Evolutionary conservation across 2,329 filamentous ascomycete genomes (phyloP), one percentile per base, ranked within the genome.

Genomic region (Cladosporium velox): DNA sequence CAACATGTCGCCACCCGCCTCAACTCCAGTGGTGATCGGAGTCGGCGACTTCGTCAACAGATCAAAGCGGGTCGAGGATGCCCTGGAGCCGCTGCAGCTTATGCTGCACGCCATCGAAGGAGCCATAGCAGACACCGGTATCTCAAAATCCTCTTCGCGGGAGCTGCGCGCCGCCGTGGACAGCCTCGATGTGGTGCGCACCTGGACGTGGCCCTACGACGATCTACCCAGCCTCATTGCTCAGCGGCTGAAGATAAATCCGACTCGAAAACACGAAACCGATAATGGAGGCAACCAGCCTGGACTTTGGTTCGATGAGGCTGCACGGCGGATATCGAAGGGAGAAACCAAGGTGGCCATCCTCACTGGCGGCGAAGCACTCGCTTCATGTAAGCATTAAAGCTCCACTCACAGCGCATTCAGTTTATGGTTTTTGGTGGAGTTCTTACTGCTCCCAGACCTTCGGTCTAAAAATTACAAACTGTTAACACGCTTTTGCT

Each of bases 201-300:
- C 86, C 0, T 90, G 88, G 88, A 89, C 88, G 0, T 90, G 88
- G 88, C 83, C 85, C 0, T 90, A 90, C 72, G 76, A 80, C 1
- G 84, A 90, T 72, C 75, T 90, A 1, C 86, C 87, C 0, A 80
- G 79, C 5, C 76, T 86, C 1, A 72, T 91, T 6, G 79, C 83
- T 0, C 70, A 82, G 47, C 81, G 79, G 44, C 74, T 90, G 2
- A 80, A 78, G 0, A 77, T 86, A 3, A 73, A 80, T 2, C 78
- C 84, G 0, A 78, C 77, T 1, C 83, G 86, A 70, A 81, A 78
- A 58, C 75, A 79, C 30, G 83, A 85, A 66, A 86, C 82, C 28
- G 82, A 84, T 2, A 87, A 90, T 78, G 88, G 87, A 0, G 88
- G 88, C 0, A 86, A 90, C 69, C 84, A 87, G 35, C 88, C 88